A percentile compares a stretch with the other conserved stretches of the same genome.
These are phyloP conservation scores for Colletotrichum endophyticum DNA, from an alignment of 2,329 filamentous ascomycete species.

Conservation along the genomic window DNA sequence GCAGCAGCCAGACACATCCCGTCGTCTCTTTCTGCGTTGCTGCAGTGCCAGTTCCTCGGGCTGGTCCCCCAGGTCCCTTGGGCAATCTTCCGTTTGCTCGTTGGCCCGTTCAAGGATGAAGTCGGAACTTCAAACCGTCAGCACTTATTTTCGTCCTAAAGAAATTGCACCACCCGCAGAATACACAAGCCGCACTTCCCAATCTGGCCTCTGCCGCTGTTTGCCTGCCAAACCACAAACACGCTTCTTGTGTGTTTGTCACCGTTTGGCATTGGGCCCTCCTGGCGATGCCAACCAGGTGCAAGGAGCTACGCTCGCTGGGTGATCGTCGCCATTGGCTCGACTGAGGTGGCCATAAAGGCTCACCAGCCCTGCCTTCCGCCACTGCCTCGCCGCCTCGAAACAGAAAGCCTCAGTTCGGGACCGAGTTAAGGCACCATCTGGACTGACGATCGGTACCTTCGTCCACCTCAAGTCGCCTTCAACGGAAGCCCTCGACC, in stretches of 20 bases:
- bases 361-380: neutral
- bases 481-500: neutral
- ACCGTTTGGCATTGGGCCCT: neutral
- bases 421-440: neutral
- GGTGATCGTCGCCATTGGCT: constrained; percentile 2
- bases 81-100: neutral
- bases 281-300: neutral
- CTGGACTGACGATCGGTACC: neutral
- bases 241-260: neutral
- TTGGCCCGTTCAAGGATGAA: neutral
- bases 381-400: neutral
- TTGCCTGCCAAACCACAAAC: neutral
- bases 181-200: neutral
- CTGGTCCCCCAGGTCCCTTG: neutral
- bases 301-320: neutral
- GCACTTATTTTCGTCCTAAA: neutral
- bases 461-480: neutral
- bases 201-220: neutral
- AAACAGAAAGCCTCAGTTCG: neutral
- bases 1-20: neutral
- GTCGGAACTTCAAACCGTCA: neutral
- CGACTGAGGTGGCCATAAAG: neutral
- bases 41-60: neutral
- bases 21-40: neutral
- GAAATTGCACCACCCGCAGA: neutral